Conservation (phyloP, 2,329 filamentous ascomycete genomes). For the Phoma sp. region DNA sequence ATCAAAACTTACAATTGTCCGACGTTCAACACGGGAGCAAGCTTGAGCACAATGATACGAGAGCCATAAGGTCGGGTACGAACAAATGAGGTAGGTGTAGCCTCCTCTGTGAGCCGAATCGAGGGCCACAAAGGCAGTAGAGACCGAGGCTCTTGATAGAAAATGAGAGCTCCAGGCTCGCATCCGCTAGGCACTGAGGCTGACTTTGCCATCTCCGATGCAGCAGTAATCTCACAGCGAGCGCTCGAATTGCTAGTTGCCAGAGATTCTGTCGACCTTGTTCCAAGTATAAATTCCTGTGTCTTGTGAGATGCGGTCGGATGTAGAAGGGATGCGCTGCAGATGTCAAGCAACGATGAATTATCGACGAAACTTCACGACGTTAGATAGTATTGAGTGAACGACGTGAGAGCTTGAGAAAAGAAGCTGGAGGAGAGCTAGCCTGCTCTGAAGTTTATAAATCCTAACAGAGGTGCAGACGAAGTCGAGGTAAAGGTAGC, state of each 20-base stretch:
- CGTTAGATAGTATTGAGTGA: too few species aligned
- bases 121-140: not conserved
- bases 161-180: not conserved
- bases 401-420: not conserved
- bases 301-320: too few species aligned
- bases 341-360: too few species aligned
- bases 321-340: not conserved
- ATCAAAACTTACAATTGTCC: not conserved
- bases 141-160: not conserved
- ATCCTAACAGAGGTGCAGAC: not conserved
- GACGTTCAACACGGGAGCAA: not conserved
- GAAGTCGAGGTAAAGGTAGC: constrained; percentile 7
- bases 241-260: too few species aligned
- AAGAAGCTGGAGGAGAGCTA: not conserved
- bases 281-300: too few species aligned
- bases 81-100: constrained; percentile 17
- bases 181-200: too few species aligned
- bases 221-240: too few species aligned
- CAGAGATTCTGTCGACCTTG: too few species aligned
- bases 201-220: too few species aligned
- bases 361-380: not conserved
- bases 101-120: constrained; percentile 23
- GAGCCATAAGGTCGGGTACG: constrained; percentile 18
- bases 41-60: constrained; percentile 13
- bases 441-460: not conserved